These are phyloP conservation scores for Monilinia vaccinii-corymbosi DNA, from an alignment of 2,329 filamentous ascomycete genomes.

Conservation along the genomic window DNA sequence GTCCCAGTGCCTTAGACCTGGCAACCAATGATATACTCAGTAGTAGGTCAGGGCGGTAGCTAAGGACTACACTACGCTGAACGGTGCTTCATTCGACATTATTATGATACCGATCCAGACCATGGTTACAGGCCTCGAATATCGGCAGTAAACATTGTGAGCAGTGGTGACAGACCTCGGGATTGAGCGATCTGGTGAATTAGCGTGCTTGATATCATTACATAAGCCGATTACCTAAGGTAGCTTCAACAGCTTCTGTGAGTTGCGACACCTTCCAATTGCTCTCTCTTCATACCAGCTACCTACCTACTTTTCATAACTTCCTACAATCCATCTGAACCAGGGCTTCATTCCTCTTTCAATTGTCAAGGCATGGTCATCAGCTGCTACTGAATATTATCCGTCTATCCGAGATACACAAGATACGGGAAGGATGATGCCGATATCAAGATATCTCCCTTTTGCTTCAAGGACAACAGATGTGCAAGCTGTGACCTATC, in stretches of 20 bases:
- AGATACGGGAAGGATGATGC: neutral
- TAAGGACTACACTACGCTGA: neutral
- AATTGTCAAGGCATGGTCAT: neutral
- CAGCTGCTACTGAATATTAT: neutral
- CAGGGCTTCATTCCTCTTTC: neutral
- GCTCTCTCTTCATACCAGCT: neutral
- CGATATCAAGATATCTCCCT: conserved; percentile 33
- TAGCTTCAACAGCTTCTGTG: neutral
- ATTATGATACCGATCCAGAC: neutral
- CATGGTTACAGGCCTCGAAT: neutral
- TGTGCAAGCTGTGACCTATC: conserved; percentile 61
- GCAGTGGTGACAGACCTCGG: neutral
- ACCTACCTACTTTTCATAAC: neutral
- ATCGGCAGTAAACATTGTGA: neutral
- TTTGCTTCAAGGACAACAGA: conserved; percentile 52
- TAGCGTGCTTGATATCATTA: neutral
- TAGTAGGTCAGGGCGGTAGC: neutral
- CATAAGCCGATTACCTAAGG: neutral
- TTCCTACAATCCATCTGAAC: neutral
- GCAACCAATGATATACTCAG: neutral
- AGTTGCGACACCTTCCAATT: neutral
- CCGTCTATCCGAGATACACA: conserved; percentile 2
- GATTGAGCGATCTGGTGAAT: neutral
- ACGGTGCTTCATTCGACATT: neutral
- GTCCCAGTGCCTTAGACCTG: neutral